These are phyloP conservation scores for Rhizoclosmatium globosum DNA, from an alignment of 192 early-diverging fungal species.

Conservation along the genomic window DNA sequence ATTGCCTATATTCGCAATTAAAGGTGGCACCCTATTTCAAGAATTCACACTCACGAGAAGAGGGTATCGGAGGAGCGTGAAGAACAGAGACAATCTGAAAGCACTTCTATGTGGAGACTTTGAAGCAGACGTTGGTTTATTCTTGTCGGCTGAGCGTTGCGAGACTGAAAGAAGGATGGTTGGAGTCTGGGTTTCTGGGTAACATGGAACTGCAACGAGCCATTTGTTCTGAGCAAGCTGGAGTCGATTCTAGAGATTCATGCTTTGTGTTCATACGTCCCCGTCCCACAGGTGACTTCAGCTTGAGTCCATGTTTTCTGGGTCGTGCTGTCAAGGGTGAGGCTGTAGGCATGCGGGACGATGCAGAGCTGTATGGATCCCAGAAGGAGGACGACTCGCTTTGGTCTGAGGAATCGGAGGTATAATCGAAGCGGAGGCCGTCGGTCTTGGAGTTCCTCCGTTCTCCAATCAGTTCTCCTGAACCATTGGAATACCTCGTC, in stretches of 20 bases:
- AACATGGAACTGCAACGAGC: background rate
- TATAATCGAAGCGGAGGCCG: no score
- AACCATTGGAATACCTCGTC: no score
- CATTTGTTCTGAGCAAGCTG: background rate
- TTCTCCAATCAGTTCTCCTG: no score
- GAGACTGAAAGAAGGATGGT: background rate
- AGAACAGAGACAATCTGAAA: constrained; percentile 18
- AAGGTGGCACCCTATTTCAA: background rate
- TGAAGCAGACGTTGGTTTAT: background rate
- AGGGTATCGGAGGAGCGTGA: constrained; percentile 24
- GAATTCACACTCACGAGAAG: constrained; percentile 7
- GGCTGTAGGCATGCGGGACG: no score
- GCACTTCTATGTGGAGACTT: background rate
- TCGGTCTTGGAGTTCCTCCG: no score
- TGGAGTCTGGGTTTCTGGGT: background rate
- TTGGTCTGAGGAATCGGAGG: no score
- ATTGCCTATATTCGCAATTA: constrained; percentile 31
- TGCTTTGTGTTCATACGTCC: background rate
- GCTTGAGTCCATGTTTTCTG: no score
- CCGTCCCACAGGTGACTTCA: background rate
- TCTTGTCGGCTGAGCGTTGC: background rate
- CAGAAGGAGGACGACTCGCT: no score
- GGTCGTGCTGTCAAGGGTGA: no score
- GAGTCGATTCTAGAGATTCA: background rate
- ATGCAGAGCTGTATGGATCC: no score